phyloP scores from a whole-genome alignment of 2,329 filamentous ascomycete species.

The Beauveria bassiana region DNA sequence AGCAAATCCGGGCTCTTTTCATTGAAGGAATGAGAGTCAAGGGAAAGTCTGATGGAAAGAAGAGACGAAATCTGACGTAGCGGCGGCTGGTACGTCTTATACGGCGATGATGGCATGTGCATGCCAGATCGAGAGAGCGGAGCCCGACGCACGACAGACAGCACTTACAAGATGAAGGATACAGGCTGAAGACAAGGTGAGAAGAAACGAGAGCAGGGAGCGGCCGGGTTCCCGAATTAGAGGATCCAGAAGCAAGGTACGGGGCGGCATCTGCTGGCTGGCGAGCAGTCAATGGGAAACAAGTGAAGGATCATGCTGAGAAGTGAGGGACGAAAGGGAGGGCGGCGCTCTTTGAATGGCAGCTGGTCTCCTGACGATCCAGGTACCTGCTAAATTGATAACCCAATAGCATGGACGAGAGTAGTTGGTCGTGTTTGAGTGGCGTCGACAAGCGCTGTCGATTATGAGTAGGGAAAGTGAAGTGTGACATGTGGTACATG shows the following conservation, averaged over 20 bases:
- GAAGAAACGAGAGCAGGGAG: constrained; percentile 17
- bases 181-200: constrained; percentile 13
- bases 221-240: constrained; percentile 24
- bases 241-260: background rate
- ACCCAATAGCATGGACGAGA: background rate
- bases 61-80: background rate
- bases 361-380: background rate
- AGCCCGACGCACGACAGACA: background rate
- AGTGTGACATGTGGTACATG: background rate
- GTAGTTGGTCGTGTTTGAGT: background rate
- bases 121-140: constrained; percentile 6
- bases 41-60: constrained; percentile 9
- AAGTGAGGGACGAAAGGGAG: background rate
- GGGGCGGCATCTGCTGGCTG: background rate
- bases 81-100: constrained; percentile 10
- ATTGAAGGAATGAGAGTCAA: constrained; percentile 9
- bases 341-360: background rate
- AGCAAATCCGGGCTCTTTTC: background rate
- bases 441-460: background rate
- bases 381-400: background rate
- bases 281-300: constrained; percentile 19
- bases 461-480: background rate
- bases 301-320: constrained; percentile 9
- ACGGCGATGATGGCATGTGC: constrained; percentile 2
- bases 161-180: background rate